Evolutionary conservation across 305 asterid genomes (phyloP).

Genomic region (Fraxinus dipetala): DNA sequence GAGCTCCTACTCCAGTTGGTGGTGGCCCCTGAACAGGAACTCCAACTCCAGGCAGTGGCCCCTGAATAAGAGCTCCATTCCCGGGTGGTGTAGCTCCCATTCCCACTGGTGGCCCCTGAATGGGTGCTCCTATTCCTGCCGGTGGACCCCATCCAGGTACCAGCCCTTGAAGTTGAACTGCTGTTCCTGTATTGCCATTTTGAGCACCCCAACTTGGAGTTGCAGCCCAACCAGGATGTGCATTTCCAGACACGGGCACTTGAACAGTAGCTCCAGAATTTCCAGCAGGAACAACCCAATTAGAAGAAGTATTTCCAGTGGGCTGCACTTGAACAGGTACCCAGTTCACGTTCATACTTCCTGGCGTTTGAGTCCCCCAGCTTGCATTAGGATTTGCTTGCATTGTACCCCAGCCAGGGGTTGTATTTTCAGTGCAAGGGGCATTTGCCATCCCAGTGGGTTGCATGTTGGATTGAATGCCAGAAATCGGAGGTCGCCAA

Average conservation of each 20-base stretch:
- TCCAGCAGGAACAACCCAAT: constrained; percentile 46
- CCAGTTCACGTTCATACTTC: constrained; percentile 37
- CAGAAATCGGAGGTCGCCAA: constrained; percentile 55
- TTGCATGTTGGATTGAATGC: constrained; percentile 55
- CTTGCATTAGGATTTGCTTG: constrained; percentile 41
- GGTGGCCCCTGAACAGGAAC: constrained; percentile 20
- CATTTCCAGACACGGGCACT: constrained; percentile 39
- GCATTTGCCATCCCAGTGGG: constrained; percentile 46
- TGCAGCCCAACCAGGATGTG: constrained; percentile 52
- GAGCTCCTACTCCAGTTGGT: constrained; percentile 34
- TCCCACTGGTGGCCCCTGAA: constrained; percentile 36
- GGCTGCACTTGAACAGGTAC: constrained; percentile 35
- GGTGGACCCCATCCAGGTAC: constrained; percentile 58
- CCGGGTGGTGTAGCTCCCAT: constrained; percentile 35
- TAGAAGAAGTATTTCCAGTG: constrained; percentile 30
- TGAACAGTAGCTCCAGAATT: constrained; percentile 31
- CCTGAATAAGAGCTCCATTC: constrained; percentile 31
- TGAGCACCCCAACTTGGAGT: constrained; percentile 44
- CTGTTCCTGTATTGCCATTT: constrained; percentile 25
- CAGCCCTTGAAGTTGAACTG: constrained; percentile 39
- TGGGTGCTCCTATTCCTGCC: constrained; percentile 37
- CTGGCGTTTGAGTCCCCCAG: constrained; percentile 35
- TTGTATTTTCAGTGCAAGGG: constrained; percentile 64
- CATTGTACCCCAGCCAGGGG: constrained; percentile 55
- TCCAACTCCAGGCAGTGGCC: constrained; percentile 25